Evolutionary conservation across 805 yeast genomes (phyloP), one percentile per base, ranked within the genome.

Genomic region (Candida sithepensis): DNA sequence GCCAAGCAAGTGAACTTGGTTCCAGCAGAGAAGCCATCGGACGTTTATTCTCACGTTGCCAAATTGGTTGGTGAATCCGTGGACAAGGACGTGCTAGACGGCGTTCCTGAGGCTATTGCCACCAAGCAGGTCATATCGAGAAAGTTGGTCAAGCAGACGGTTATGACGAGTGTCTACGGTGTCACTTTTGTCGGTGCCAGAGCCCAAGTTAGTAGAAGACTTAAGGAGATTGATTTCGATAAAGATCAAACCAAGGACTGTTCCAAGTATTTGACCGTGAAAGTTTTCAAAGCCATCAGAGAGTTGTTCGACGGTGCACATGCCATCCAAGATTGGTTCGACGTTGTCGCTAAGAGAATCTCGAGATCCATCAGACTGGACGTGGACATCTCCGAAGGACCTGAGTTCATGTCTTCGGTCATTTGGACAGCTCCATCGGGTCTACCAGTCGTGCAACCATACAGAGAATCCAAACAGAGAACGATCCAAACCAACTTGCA

Each of bases 351-450:
- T 2, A 79, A 77, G 54, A 72, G 85, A 49, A 88, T 94, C 52
- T 76, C 92, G 12, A 85, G 85, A 59, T 84, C 95, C 4, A 79
- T 88, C 16, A 75, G 92, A 41, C 65, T 87, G 13, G 91, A 85
- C 56, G 70, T 78, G 41, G 84, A 77, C 33, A 74, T 73, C 33
- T 78, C 75, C 45, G 74, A 74, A 42, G 84, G 85, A 4, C 43
- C 46, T 18, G 82, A 78, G 48, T 84, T 80, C 59, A 79, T 88
- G 77, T 81, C 96, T 1, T 81, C 96, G 4, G 97, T 94, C 7
- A 89, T 94, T 56, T 94, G 99, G 99, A 94, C 99, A 0, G 85
- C 98, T 0, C 98, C 99, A 1, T 68, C 92, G 36, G 96, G 97
- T 3, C 72, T 94, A 51, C 97, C 98, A 2, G 90, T 96, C 63